These are phyloP conservation scores for Podila minutissima DNA, from an alignment of 192 early-diverging fungal species.

Conservation along the genomic window DNA sequence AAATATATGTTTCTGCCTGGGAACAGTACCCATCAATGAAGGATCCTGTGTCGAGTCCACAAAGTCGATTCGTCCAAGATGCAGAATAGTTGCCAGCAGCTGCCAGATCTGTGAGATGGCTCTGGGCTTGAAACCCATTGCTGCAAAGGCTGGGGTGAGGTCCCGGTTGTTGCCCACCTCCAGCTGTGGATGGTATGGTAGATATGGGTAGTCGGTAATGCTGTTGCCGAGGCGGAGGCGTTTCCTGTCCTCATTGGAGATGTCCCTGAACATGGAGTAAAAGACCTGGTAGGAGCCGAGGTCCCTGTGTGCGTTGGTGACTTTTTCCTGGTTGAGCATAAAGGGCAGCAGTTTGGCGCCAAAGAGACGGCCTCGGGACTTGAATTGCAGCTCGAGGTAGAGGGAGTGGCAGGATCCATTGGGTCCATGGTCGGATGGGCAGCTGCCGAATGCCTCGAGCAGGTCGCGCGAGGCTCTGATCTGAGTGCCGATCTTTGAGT, in stretches of 20 bases:
- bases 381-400: constrained; percentile 92
- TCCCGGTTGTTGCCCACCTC: constrained; percentile 70
- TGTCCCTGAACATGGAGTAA: constrained; percentile 80
- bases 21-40: constrained; percentile 74
- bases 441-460: constrained; percentile 83
- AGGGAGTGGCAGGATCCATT: constrained; percentile 80
- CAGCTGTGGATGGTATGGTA: constrained; percentile 40
- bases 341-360: constrained; percentile 83
- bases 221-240: constrained; percentile 68
- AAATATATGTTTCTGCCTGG: constrained; percentile 80
- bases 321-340: constrained; percentile 70
- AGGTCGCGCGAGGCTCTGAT: constrained; percentile 74
- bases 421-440: constrained; percentile 67
- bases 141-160: constrained; percentile 69
- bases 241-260: constrained; percentile 75
- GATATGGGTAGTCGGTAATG: constrained; percentile 38
- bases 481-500: constrained; percentile 78
- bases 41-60: constrained; percentile 65
- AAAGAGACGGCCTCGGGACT: constrained; percentile 81
- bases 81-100: constrained; percentile 87
- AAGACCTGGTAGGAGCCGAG: constrained; percentile 80
- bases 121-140: constrained; percentile 71
- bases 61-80: constrained; percentile 91
- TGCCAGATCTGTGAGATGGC: constrained; percentile 86
- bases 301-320: constrained; percentile 65